These are phyloP conservation scores for Suillus subalutaceus DNA, from an alignment of 768 basidiomycete genomes.

Conservation along the genomic window DNA sequence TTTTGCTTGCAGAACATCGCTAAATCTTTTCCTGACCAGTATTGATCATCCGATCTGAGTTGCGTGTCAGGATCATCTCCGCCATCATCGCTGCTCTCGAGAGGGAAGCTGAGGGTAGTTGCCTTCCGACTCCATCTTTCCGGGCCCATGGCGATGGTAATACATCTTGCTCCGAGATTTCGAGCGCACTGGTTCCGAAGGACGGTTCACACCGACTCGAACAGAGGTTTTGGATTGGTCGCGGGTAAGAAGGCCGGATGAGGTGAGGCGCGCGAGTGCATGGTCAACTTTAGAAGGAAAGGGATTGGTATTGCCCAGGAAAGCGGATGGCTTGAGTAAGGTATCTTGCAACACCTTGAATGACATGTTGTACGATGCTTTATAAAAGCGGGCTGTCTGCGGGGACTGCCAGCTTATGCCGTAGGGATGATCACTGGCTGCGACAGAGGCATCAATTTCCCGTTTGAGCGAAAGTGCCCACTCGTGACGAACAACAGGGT, in stretches of 20 bases:
- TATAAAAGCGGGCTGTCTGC: constrained; percentile 50
- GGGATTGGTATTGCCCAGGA: constrained; percentile 17
- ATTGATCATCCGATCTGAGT: constrained; percentile 45
- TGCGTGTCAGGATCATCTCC: constrained; percentile 35
- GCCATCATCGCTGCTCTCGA: constrained; percentile 35
- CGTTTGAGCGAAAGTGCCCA: constrained; percentile 73
- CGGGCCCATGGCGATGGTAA: constrained; percentile 60
- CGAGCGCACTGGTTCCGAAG: constrained; percentile 54
- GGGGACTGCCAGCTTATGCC: constrained; percentile 39
- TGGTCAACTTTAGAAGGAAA: constrained; percentile 35
- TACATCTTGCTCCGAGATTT: constrained; percentile 71
- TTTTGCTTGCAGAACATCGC: constrained; percentile 88
- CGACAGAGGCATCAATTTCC: constrained; percentile 58
- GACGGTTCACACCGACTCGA: constrained; percentile 18
- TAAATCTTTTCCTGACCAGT: constrained; percentile 84
- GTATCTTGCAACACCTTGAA: constrained; percentile 87
- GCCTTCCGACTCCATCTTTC: constrained; percentile 64
- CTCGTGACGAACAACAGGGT: constrained; percentile 71
- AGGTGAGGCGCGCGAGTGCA: constrained; percentile 37
- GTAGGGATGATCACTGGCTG: constrained; percentile 25
- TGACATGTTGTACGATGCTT: constrained; percentile 73
- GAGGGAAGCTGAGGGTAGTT: constrained; percentile 22
- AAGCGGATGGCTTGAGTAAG: constrained; percentile 51
- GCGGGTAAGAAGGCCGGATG: constrained; percentile 10
- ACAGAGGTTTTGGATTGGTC: constrained; percentile 13